Evolutionary conservation across 805 yeast genomes (phyloP).

Genomic region (Cyberlindnera veronae): DNA sequence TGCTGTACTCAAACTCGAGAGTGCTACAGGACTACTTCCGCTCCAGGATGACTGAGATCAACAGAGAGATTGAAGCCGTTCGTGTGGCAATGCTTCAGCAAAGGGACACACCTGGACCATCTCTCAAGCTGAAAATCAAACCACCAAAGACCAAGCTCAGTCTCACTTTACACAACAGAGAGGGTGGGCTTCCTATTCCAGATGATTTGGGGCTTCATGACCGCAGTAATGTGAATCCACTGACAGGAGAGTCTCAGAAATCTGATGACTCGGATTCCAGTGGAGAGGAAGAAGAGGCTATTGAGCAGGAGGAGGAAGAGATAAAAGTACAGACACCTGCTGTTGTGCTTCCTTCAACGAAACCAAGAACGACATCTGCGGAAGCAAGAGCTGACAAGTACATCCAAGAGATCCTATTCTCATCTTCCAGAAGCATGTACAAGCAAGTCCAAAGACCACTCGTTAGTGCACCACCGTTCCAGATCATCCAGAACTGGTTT

Average conservation of each 20-base stretch:
- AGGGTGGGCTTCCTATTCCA: constrained; percentile 9
- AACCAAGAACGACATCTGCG: constrained; percentile 1
- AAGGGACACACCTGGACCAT: constrained; percentile 10
- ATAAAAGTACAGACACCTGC: constrained; percentile 5
- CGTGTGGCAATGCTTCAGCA: constrained; percentile 13
- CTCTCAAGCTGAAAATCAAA: constrained; percentile 13
- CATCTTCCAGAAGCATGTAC: constrained; percentile 30
- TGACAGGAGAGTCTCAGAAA: constrained; percentile 10
- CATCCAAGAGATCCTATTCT: constrained; percentile 28
- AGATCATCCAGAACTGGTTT: constrained; percentile 32
- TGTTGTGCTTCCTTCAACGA: constrained; percentile 11
- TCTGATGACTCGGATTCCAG: constrained; percentile 11
- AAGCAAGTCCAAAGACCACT: constrained; percentile 26
- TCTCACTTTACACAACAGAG: constrained; percentile 12
- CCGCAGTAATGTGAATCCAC: constrained; percentile 4
- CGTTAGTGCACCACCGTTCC: constrained; percentile 12
- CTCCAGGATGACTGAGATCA: constrained; percentile 32
- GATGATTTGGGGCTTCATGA: constrained; percentile 2
- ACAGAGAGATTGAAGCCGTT: constrained; percentile 14
- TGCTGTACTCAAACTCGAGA: constrained; percentile 68
- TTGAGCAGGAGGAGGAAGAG: constrained; percentile 5
- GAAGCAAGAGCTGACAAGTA: constrained; percentile 21
- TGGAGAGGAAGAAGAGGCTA: constrained; percentile 6
- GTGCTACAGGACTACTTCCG: constrained; percentile 53
- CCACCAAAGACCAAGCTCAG: constrained; percentile 17